Conservation (phyloP, 2,329 filamentous ascomycete genomes). For the Penicillium nordicum region DNA sequence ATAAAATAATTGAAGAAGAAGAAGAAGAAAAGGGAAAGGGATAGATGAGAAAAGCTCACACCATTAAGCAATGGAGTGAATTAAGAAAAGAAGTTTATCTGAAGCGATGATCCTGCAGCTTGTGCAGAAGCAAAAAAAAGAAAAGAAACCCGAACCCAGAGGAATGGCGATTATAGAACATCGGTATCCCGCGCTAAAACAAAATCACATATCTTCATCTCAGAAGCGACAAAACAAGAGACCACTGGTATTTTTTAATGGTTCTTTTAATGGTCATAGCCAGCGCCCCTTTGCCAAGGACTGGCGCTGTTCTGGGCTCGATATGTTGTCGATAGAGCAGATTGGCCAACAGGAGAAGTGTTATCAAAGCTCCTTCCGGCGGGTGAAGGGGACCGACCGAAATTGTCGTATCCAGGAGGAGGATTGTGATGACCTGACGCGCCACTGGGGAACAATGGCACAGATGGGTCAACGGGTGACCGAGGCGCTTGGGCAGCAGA, state of each 20-base stretch:
- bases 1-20: not conserved
- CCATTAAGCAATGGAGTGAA: slow-evolving; percentile 14
- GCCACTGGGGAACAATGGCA: slow-evolving; percentile 47
- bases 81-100: slow-evolving; percentile 10
- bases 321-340: slow-evolving; percentile 31
- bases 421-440: slow-evolving; percentile 38
- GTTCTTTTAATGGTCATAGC: slow-evolving; percentile 55
- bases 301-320: slow-evolving; percentile 54
- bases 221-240: slow-evolving; percentile 26
- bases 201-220: slow-evolving; percentile 40
- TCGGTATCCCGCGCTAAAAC: slow-evolving; percentile 31
- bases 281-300: slow-evolving; percentile 64
- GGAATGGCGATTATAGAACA: slow-evolving; percentile 23
- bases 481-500: slow-evolving; percentile 41
- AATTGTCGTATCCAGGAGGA: slow-evolving; percentile 38
- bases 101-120: slow-evolving; percentile 6
- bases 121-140: slow-evolving; percentile 7
- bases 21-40: slow-evolving; percentile 9
- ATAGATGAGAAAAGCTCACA: slow-evolving; percentile 22
- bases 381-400: slow-evolving; percentile 31
- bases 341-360: slow-evolving; percentile 31
- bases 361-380: slow-evolving; percentile 32
- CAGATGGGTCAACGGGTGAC: slow-evolving; percentile 49
- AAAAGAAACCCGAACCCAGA: slow-evolving; percentile 22
- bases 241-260: slow-evolving; percentile 9